Evolutionary conservation across 495 filamentous ascomycete genomes (phyloP), one percentile per base, ranked within the genome.

Genomic region (Penicillium cinerascens): DNA sequence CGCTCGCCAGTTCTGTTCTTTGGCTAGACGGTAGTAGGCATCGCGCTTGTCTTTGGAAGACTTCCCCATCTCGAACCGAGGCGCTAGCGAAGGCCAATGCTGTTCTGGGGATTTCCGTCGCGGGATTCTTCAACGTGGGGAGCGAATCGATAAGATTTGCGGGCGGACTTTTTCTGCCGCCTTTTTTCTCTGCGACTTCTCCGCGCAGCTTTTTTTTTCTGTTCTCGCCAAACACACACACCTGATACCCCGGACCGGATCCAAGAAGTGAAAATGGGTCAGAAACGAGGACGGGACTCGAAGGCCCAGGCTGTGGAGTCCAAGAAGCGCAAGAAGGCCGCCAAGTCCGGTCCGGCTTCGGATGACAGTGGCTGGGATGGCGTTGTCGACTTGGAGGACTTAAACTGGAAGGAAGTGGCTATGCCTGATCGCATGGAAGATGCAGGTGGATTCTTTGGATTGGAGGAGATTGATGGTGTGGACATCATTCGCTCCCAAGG

Each of bases 21-120:
- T 98, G 4, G 93, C 93, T 7, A 98, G 86, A 25, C 93, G 84
- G 66, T 98, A 98, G 72, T 98, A 98, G 46, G 91, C 89, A 66
- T 98, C 93, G 43, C 93, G 88, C 75, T 98, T 98, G 64, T 98
- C 93, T 72, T 98, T 98, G 33, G 92, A 96, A 1, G 93, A 96
- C 68, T 97, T 97, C 2, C 93, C 93, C 93, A 98, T 98, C 20
- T 53, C 60, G 38, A 52, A 33, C 16, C 20, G 13, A 50, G 44
- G 47, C 21, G 5, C 38, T 23, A 5, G 1, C 16, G n/a, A 2
- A 23, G 15, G 21, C 23, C 47, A 46, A 44, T 40, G 52, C 26
- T 41, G 26, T 27, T 15, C 33, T 44, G 41, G 29, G 46, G 48
- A 49, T 36, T 49, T 55, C 36, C 22, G 27, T 51, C 35, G 47